phyloP scores from a whole-genome alignment of 2,329 filamentous ascomycete genomes.

The Coniochaeta prunicola region DNA sequence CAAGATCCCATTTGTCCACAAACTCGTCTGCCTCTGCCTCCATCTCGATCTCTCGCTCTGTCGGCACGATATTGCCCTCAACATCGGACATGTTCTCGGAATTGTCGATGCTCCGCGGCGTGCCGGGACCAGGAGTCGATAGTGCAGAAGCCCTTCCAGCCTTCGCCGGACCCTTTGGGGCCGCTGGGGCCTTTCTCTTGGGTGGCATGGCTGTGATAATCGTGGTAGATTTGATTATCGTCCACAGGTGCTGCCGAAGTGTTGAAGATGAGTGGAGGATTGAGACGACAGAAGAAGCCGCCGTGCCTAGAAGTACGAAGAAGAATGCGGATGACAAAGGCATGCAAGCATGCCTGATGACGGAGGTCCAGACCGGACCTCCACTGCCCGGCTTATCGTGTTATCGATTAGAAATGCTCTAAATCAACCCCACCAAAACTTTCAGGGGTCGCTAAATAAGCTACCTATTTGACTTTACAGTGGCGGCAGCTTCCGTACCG shows the following conservation, averaged over 20 bases:
- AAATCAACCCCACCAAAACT: neutral
- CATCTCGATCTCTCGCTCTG: constrained; percentile 44
- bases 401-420: neutral
- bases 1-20: constrained; percentile 25
- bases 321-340: neutral
- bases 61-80: constrained; percentile 45
- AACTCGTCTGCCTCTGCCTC: constrained; percentile 55
- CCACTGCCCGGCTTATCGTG: neutral
- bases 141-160: constrained; percentile 47
- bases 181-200: constrained; percentile 59
- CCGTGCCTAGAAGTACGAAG: neutral
- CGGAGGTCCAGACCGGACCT: neutral
- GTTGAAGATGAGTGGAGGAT: neutral
- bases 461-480: neutral
- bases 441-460: neutral
- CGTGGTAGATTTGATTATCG: neutral
- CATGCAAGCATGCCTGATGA: neutral
- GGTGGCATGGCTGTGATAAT: constrained; percentile 47
- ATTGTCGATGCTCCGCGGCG: constrained; percentile 50
- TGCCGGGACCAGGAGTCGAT: constrained; percentile 54
- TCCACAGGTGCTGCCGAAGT: neutral
- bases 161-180: constrained; percentile 41
- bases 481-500: neutral
- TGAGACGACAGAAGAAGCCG: neutral
- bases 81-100: constrained; percentile 22